phyloP scores from a whole-genome alignment of 2,329 filamentous ascomycete genomes.

The Trichoderma atroviride region DNA sequence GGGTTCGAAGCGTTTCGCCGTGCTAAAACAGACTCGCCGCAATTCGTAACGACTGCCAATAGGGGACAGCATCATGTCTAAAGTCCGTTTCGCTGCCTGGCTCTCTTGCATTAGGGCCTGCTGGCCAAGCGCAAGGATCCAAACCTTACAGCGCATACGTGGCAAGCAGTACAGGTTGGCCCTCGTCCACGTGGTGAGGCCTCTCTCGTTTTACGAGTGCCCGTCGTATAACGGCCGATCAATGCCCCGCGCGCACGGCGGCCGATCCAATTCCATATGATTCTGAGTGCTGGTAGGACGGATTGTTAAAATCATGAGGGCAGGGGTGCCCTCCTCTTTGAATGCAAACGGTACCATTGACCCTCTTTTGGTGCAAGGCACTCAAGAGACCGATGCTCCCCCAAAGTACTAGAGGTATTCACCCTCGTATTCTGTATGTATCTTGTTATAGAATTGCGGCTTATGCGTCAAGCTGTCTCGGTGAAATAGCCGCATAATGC shows the following conservation, averaged over 20 bases:
- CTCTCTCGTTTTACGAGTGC: neutral
- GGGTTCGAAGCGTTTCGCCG: neutral
- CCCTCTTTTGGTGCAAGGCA: constrained; percentile 1
- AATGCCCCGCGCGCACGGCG: constrained; percentile 2
- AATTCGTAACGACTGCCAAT: neutral
- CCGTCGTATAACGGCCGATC: neutral
- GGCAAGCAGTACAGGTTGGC: constrained; percentile 13
- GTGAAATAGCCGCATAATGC: neutral
- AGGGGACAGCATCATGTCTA: neutral
- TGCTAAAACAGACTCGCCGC: neutral
- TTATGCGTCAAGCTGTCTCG: neutral
- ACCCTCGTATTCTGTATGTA: neutral
- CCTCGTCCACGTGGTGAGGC: constrained; percentile 18
- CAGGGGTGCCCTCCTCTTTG: constrained; percentile 7
- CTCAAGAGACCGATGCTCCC: neutral
- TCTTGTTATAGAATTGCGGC: neutral
- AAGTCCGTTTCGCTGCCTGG: constrained; percentile 1
- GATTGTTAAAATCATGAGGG: neutral
- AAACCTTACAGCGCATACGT: constrained; percentile 20
- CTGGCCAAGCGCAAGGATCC: constrained; percentile 9
- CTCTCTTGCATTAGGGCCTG: neutral
- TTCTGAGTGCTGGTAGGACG: neutral
- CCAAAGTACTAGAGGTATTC: neutral
- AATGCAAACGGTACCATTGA: constrained; percentile 19
- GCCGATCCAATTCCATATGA: neutral